Evolutionary conservation across 2,329 filamentous ascomycete species (phyloP), one percentile per base, ranked within the genome.

Genomic region (Dactylella cylindrospora): DNA sequence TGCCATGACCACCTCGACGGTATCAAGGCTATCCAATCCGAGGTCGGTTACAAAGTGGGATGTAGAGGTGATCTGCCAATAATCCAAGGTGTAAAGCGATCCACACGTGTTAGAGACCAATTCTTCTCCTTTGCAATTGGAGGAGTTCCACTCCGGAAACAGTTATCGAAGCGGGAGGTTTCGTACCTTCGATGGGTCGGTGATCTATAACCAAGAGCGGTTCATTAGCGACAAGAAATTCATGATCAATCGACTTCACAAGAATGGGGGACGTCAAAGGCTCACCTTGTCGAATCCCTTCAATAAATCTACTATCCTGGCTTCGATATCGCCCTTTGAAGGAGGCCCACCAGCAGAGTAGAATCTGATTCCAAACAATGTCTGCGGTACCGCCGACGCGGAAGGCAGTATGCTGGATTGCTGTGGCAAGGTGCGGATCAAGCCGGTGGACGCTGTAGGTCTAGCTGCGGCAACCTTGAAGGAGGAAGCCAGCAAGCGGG

Each of bases 1-100:
- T 68, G 93, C 93, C 93, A 98, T 98, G 71, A 98, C 93, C 68
- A 98, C 93, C 81, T 98, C 93, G 67, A 98, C 93, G 66, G 93
- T 96, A 76, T 98, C 93, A 75, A 98, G 82, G 77, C 87, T 94
- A 79, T 98, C 93, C 71, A 98, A 80, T 68, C 90, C 93, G 67
- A 98, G 86, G 77, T 98, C 91, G 75, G 96, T 97, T 73, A 89
- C 82, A 78, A 98, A 98, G 82, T 97, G 90, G 60, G 91, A 85
- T 49, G 78, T 80, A 66, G 82, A 77, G 71, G 84, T 88, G 74
- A 98, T 88, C 91, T 97, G 70, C 62, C 29, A 15, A 51, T 31
- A 36, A 65, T 67, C 44, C 12, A 39, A n/a, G n/a, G n/a, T n/a
- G n/a, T n/a, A n/a, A n/a, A n/a, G 12, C 25, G n/a, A 19, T 32